A percentile compares a stretch with the other conserved stretches of the same genome.
Evolutionary conservation across 208 protist genomes (phyloP).

Genomic region (Trypanosoma vivax): DNA sequence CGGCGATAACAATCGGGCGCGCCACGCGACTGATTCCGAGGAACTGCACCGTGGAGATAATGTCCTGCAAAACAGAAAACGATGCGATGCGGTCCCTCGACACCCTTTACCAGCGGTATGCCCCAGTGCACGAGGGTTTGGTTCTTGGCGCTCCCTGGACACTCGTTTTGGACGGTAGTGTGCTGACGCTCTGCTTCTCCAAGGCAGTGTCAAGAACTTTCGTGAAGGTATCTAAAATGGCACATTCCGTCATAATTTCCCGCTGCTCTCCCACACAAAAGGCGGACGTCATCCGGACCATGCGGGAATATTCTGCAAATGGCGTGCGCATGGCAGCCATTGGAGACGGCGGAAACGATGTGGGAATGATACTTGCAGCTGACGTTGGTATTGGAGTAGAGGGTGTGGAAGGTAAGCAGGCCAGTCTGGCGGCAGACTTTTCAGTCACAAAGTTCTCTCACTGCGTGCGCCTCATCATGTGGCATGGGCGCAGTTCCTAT

Average conservation of each 20-base stretch:
- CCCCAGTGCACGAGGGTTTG: not conserved
- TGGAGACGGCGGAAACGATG: conserved; percentile 98
- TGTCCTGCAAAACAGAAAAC: conserved; percentile 30
- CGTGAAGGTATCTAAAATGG: conserved; percentile 38
- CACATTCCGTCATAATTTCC: conserved; percentile 93
- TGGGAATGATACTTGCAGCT: conserved; percentile 93
- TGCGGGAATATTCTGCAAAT: conserved; percentile 44
- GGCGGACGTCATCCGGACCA: conserved; percentile 90
- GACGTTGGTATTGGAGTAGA: conserved; percentile 97
- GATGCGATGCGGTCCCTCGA: conserved; percentile 31
- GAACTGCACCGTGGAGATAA: conserved; percentile 50
- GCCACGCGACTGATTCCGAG: conserved; percentile 84
- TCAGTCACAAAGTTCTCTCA: conserved; percentile 95
- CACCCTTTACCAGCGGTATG: conserved; percentile 31
- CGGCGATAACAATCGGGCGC: conserved; percentile 93
- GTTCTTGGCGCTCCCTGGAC: conserved; percentile 31
- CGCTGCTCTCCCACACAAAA: conserved; percentile 98
- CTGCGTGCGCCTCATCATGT: conserved; percentile 82
- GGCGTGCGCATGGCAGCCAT: conserved; percentile 90
- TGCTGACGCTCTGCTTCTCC: conserved; percentile 58
- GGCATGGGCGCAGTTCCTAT: conserved; percentile 87
- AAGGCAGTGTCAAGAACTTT: conserved; percentile 32
- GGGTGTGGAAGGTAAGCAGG: conserved; percentile 97
- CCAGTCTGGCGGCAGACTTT: conserved; percentile 97
- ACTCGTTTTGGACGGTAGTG: conserved; percentile 76